Evolutionary conservation across 1,284 basidiomycete genomes (phyloP), one percentile per base, ranked within the genome.

Genomic region (Fereydounia khargensis): DNA sequence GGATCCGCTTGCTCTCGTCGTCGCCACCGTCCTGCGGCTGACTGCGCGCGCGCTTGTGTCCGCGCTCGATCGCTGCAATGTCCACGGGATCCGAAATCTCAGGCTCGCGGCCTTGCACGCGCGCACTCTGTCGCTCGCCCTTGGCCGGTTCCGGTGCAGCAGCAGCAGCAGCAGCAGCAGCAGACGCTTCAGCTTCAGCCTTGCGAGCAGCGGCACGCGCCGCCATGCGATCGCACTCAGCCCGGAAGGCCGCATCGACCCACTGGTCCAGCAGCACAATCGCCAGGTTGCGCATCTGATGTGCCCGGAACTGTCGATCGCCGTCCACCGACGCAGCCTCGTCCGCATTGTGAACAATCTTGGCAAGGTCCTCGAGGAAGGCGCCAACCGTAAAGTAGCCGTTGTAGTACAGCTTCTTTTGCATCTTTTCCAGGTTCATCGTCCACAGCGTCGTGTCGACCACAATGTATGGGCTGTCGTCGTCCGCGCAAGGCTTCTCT

Each of bases 161-260:
- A 2, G 59, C 61, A 31, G 59, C 70, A 32, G 58, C 67, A 14
- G 60, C 59, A 5, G 59, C 56, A 21, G 62, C 50, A 42, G 78
- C 80, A 66, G 81, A 82, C 64, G 79, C 80, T 46, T 79, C 78
- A 17, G 82, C 82, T 66, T 85, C 78, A 7, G 53, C 54, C 38
- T 71, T 65, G 16, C 89, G 79, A 74, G 85, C 83, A 51, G 82
- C 78, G 77, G 92, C 87, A 24, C 94, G 80, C 36, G 78, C 82
- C 8, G 88, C 87, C 87, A 94, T 94, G 45, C 87, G 81, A 74
- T 88, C 86, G 74, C 92, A 97, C 73, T 96, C 92, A 22, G 85
- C 68, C 32, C 81, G 80, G 76, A 96, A 88, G 36, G 83, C 81
- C 0, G 83, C 82, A 73, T 98, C 95, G 71, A 96, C 91, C 65